A percentile compares a stretch with the other conserved stretches of the same genome.
phyloP scores from a whole-genome alignment of 78 protist species.

The Capsaspora owczarzaki region DNA sequence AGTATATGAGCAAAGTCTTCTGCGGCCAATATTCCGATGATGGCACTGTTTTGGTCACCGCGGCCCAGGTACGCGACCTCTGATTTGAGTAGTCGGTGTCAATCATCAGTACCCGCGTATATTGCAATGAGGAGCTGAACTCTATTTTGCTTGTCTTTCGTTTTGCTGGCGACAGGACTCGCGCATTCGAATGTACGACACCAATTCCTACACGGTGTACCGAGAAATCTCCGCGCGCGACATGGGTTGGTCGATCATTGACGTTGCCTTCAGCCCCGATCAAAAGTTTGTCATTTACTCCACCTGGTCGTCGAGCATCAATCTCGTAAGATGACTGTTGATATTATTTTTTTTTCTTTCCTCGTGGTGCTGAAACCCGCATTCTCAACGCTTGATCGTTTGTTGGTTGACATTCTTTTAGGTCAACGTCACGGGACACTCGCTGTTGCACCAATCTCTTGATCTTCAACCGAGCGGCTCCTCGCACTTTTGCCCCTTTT shows the following conservation, averaged over 20 bases:
- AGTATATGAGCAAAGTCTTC: conserved; percentile 17
- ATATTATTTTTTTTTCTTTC: not conserved
- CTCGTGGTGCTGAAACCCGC: too few species aligned
- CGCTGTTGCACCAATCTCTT: conserved; percentile 14
- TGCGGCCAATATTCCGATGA: conserved; percentile 31
- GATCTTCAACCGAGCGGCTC: not conserved
- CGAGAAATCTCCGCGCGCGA: conserved; percentile 9
- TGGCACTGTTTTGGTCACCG: conserved; percentile 40
- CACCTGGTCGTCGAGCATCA: conserved; percentile 24
- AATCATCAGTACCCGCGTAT: not conserved
- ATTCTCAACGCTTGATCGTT: too few species aligned
- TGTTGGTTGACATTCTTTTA: too few species aligned
- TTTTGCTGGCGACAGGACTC: not conserved
- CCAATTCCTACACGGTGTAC: not conserved
- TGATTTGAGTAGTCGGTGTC: not conserved
- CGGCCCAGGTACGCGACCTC: conserved; percentile 24
- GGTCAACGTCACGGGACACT: not conserved
- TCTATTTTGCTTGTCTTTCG: not conserved
- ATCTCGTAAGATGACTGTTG: not conserved
- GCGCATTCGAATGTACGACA: conserved; percentile 26
- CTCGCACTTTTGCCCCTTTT: conserved; percentile 45
- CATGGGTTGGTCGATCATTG: conserved; percentile 40
- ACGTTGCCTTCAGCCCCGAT: conserved; percentile 36
- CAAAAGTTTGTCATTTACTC: conserved; percentile 43
- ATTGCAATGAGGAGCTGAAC: not conserved